Base-by-base conservation (phyloP, 2,329 filamentous ascomycete genomes). In the Fusarium decemcellulare region DNA sequence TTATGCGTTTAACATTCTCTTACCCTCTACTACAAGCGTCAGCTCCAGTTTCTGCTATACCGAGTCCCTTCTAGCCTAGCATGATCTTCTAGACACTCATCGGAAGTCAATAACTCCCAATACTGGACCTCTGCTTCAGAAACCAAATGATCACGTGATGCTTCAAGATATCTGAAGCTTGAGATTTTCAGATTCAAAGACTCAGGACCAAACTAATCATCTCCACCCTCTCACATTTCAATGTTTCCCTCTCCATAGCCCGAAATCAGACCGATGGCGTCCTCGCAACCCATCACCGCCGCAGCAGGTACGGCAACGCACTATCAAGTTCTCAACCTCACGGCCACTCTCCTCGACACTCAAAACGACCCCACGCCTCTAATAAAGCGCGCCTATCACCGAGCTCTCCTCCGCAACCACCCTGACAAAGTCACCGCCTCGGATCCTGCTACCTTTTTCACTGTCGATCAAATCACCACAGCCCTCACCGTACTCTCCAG, bases 381-480 rank as follows among this genome's bases (percentile, higher is more conserved):
- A 53, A 81, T 92, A 64, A 91, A 90, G 75, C 84, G 84, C 63
- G 89, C 90, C 63, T 92, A 92, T 79, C 88, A 85, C 76, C 85
- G 87, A 57, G 88, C 90, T 23, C 85, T 92, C 36, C 85, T 92
- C 15, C 85, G 83, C 68, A 85, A 92, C 80, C 90, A 92, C 78
- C 90, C 90, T 3, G 89, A 91, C 80, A 91, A 91, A 73, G 72
- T 76, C 63, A 40, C 59, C 52, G 46, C 70, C 47, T 63, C 51
- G 29, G 46, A 56, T 23, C 42, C 64, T 51, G 29, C 65, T 23
- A 30, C 66, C 12, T 87, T 83, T 27, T 88, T 83, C 76, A 87
- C 88, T 2, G 80, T 92, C 63, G 90, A 92, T 77, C 87, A 91
- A 73, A 91, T 92, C 75, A 85, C 87, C 51, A 77, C 82, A 40